Base-by-base conservation (phyloP, 495 filamentous ascomycete genomes). In the Hyaloscypha variabilis region DNA sequence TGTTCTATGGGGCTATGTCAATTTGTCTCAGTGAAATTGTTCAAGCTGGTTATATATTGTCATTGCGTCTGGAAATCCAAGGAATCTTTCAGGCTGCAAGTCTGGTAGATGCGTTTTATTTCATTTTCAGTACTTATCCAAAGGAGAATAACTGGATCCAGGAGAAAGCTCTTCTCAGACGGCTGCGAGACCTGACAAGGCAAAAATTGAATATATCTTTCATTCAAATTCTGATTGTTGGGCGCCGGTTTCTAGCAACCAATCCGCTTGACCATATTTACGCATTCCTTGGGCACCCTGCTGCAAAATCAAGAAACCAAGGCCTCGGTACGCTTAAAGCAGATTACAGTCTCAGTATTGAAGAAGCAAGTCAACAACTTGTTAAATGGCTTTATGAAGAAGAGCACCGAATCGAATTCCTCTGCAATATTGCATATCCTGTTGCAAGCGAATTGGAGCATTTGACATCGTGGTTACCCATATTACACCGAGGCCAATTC, bases 221-320 rank as follows among this genome's bases (percentile, higher is more conserved):
- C 19, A 8, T 17, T 17, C 11, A 46, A 4, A 46, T 46, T 1
- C 39, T 46, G 4, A 0, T 6, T 3, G 34, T 2, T 28, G 3
- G 17, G 2, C 39, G 21, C 3, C 2, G 59, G 2, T 53, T 62
- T 31, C 42, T 21, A 52, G 39, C 59, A 5, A 53, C 59, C 17
- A 53, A 62, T 26, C 39, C 59, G 13, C 39, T 36, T 8, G 61
- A 64, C 53, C 61, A 57, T 24, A 57, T 64, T 34, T 64, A 64
- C 21, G 61, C 61, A 19, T 64, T 64, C 19, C 61, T 64, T 11
- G 61, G 61, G 14, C 61, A 64, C 30, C 61, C 61, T 4, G 25
- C 53, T 26, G 61, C 61, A 2, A 64, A 36, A 46, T 10, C 50
- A 19, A 51, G 21, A 31, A 42, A 52, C 30, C 26, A 28, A 10